Conservation (phyloP, 2,329 filamentous ascomycete genomes). For the Cercospora janseana region DNA sequence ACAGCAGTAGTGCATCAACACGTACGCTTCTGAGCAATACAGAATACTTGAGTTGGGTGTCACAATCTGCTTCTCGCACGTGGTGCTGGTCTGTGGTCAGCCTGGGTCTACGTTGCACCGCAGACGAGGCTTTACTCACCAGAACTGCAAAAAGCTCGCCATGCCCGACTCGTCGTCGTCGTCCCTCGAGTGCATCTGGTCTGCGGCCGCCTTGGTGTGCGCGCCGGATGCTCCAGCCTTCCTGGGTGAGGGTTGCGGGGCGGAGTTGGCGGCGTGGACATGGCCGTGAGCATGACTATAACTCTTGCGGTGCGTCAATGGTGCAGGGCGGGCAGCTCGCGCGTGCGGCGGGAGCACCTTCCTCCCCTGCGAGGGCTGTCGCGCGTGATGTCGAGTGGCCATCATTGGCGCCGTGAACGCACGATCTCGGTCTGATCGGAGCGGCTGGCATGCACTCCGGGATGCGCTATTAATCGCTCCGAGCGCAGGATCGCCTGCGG, state of each 20-base stretch:
- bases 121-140: conserved; percentile 40
- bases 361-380: conserved; percentile 31
- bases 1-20: conserved; percentile 14
- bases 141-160: conserved; percentile 55
- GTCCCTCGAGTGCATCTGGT: conserved; percentile 17
- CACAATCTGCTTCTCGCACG: conserved; percentile 65
- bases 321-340: conserved; percentile 27
- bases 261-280: conserved; percentile 18
- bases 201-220: conserved; percentile 24
- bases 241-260: conserved; percentile 15
- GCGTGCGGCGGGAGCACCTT: conserved; percentile 31
- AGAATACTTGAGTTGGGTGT: conserved; percentile 59
- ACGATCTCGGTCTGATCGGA: neutral
- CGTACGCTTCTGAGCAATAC: conserved; percentile 65
- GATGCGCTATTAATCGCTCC: neutral
- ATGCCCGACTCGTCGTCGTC: conserved; percentile 48
- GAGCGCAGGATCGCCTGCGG: no score
- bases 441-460: neutral
- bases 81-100: conserved; percentile 49
- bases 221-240: conserved; percentile 18
- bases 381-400: conserved; percentile 28
- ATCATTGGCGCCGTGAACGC: conserved; percentile 26
- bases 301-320: conserved; percentile 27
- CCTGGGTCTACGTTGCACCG: neutral
- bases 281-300: conserved; percentile 19